Base-by-base conservation (phyloP, 352 stramenopile genomes). In the Pythium dissimile region DNA sequence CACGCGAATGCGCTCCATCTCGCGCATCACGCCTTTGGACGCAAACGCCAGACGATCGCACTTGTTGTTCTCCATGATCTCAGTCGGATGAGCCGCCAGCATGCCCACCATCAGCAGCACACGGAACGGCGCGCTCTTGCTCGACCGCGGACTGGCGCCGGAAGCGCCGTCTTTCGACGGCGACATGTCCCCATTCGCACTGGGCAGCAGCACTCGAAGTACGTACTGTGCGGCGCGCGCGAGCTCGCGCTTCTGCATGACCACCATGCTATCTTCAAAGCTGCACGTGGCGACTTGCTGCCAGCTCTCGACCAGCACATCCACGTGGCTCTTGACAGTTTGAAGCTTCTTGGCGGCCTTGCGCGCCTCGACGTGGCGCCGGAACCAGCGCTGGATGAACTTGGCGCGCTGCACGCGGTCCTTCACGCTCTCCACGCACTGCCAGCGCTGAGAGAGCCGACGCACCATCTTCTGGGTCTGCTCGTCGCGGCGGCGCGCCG, bases 311-410 rank as follows among this genome's bases (percentile, higher is more conserved):
- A 84, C 71, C 11, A 86, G 65, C 16, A 60, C 71, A 23, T 46
- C 54, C 26, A 84, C 64, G 30, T 84, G 67, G 1, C 30, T 52
- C 34, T 71, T 66, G 31, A 75, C 68, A n/a, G 59, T 16, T 46
- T 67, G 59, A 42, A 85, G 44, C 37, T 70, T 67, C 9, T 41
- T 46, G 9, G 72, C 74, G 18, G 69, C 74, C 43, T 72, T 72
- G 39, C 75, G 69, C 31, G 66, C 71, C 1, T 73, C 73, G 18
- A 81, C 65, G 26, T 78, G 70, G 23, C 72, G 72, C 1, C 80
- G 72, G 52, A 79, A 87, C 83, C 83, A 90, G 16, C 76, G 76
- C 71, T 90, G 83, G 66, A 90, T 88, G 52, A 77, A 85, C 66
- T 89, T 90, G 54, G 57, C 73, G 20, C 75, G 53, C 43, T 68